Percentiles rank a stretch among this genome's conserved stretches.
phyloP scores from a whole-genome alignment of 257 asterid species.

The Solanum arcanum region DNA sequence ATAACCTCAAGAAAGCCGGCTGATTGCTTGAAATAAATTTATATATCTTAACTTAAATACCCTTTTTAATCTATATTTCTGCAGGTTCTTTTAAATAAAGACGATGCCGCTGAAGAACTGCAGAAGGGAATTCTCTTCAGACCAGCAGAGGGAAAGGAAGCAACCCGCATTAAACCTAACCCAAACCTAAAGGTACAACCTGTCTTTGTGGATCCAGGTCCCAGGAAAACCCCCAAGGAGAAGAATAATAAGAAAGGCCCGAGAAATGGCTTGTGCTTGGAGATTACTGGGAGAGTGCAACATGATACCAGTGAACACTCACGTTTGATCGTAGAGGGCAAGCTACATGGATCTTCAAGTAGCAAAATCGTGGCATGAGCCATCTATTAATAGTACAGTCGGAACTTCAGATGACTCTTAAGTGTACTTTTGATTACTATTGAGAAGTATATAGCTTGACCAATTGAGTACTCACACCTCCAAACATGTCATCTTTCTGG shows the following conservation, averaged over 20 bases:
- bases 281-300: constrained; percentile 89
- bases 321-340: neutral
- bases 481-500: neutral
- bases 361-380: neutral
- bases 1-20: neutral
- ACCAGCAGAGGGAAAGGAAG: constrained; percentile 51
- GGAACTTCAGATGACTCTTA: neutral
- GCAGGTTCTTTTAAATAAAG: constrained; percentile 84
- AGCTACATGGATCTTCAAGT: neutral
- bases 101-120: constrained; percentile 55
- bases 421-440: constrained; percentile 1
- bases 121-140: constrained; percentile 50
- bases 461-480: neutral
- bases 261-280: constrained; percentile 59
- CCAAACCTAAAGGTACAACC: constrained; percentile 71
- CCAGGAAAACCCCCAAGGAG: constrained; percentile 39
- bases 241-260: constrained; percentile 20
- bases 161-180: constrained; percentile 61
- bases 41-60: neutral
- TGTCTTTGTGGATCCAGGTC: constrained; percentile 66
- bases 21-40: neutral
- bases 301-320: constrained; percentile 38
- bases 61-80: neutral
- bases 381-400: neutral
- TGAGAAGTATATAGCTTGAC: neutral